Evolutionary conservation across 2,329 filamentous ascomycete genomes (phyloP).

Genomic region (Neonectria magnoliae): DNA sequence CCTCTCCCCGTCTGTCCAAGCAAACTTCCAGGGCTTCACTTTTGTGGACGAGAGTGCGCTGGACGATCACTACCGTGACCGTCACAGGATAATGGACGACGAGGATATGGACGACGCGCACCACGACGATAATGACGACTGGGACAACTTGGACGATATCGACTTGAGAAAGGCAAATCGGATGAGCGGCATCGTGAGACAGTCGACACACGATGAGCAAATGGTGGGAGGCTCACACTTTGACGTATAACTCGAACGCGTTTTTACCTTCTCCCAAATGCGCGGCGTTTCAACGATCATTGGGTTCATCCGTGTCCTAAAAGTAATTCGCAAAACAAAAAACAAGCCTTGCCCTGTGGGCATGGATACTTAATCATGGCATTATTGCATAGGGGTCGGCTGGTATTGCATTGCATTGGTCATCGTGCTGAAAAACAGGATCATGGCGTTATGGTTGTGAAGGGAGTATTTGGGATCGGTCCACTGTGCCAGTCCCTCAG

Average conservation of each 20-base stretch:
- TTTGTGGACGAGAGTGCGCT: conserved; percentile 98
- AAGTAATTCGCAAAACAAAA: conserved; percentile 44
- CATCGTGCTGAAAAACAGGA: conserved; percentile 38
- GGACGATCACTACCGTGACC: conserved; percentile 80
- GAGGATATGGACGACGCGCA: conserved; percentile 70
- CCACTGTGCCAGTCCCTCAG: conserved; percentile 16
- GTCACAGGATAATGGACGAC: conserved; percentile 57
- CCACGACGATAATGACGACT: conserved; percentile 60
- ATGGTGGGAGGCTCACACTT: conserved; percentile 72
- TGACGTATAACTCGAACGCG: conserved; percentile 62
- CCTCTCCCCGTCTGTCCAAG: conserved; percentile 93
- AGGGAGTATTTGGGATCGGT: conserved; percentile 23
- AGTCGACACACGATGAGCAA: conserved; percentile 67
- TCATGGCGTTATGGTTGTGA: conserved; percentile 43
- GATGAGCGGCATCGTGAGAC: conserved; percentile 72
- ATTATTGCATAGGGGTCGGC: conserved; percentile 47
- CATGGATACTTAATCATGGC: conserved; percentile 46
- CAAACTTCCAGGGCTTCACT: conserved; percentile 98
- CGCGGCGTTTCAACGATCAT: conserved; percentile 39
- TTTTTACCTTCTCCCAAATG: conserved; percentile 34
- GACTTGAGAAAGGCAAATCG: conserved; percentile 64
- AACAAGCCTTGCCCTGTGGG: conserved; percentile 31
- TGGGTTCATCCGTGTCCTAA: conserved; percentile 40
- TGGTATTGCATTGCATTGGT: conserved; percentile 45
- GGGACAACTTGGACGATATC: conserved; percentile 68